Base-by-base conservation (phyloP, 768 basidiomycete genomes). In the Leucosporidium yakuticum region DNA sequence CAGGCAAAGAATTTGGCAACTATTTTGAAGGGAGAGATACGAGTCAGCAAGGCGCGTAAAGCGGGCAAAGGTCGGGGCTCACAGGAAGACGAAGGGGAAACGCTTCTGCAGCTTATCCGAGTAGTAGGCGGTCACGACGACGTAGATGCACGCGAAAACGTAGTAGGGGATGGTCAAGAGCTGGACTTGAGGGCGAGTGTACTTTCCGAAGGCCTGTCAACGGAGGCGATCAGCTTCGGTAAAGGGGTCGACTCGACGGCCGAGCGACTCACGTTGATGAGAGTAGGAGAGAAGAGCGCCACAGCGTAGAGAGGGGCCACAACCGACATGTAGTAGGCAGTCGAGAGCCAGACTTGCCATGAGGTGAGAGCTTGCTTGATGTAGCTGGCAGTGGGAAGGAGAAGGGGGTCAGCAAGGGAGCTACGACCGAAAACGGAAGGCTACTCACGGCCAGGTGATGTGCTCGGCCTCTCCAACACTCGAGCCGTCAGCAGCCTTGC, bases 151-250 rank as follows among this genome's bases (percentile, higher is more conserved):
- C 1, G 74, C 74, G 54, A 69, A 55, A 15, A 62, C 56, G 59
- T 74, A 75, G 51, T 70, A 65, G 4, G 73, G 75, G 6, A 75
- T 66, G 6, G 72, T 66, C 9, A 58, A n/a, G 2, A 69, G 59
- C 29, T 71, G 74, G 17, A 73, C 65, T 62, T 74, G 71, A 2
- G 74, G 69, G 1, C 68, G 58, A 2, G 67, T 59, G 64, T 65
- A 75, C 27, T 34, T 12, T 14, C 73, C 73, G 56, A 75, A 74
- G 0, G 65, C 25, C 53, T 54, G 25, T 36, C 34, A 44, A 44
- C 8, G 14, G 14, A 44, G 27, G 29, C 12, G 4, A 29, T 54
- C 25, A 25, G 23, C 50, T 51, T 51, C 50, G 25, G 50, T 21
- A 21, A 51, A 25, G 50, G 8, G 50, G 21, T 51, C 25, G 50